Base-by-base conservation (phyloP, 140 eudicot species). In the Bidens hawaiensis region DNA sequence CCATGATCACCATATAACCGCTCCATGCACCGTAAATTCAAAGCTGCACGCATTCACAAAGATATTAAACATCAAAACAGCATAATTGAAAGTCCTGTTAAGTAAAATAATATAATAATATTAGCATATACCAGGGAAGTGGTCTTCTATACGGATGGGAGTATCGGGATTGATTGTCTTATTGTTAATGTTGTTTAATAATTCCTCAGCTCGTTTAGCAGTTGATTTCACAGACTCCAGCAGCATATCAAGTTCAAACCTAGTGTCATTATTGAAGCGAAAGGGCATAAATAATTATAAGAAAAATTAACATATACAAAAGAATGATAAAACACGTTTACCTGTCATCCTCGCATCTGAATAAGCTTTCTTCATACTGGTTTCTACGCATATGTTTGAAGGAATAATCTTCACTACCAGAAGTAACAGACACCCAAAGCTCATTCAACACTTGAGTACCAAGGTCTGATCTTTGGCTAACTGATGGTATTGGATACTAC, bases 341-440 rank as follows among this genome's bases (percentile, higher is more conserved):
- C 99, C 97, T 88, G 63, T 94, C 97, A 78, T 88, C 97, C 78
- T 94, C 99, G 58, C 99, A 94, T 81, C 95, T 85, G 68, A 94
- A 94, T 43, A 94, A 76, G 72, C 97, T 94, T 75, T 94, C 99
- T 74, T 94, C 99, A 74, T 83, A 94, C 67, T 94, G 99, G 74
- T 94, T 94, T 85, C 95, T 79, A 53, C 99, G 94, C 99, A 94
- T 94, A 76, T 94, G 99, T 60, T 86, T 94, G 62, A 94, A 94
- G 11, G 99, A 94, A 83, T 94, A 94, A 65, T 94, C 99, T 74
- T 94, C 99, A 70, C 99, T 94, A 34, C 99, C 99, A 51, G 97
- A 89, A 21, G 99, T 94, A 65, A 94, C 99, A 60, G 99, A 94
- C 19, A 94, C 99, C 99, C 99, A 94, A 36, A 81, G 75, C 69